A percentile compares a stretch with the other conserved stretches of the same genome.
Evolutionary conservation across 441 rosid species (phyloP).

Genomic region (California macrophylla): DNA sequence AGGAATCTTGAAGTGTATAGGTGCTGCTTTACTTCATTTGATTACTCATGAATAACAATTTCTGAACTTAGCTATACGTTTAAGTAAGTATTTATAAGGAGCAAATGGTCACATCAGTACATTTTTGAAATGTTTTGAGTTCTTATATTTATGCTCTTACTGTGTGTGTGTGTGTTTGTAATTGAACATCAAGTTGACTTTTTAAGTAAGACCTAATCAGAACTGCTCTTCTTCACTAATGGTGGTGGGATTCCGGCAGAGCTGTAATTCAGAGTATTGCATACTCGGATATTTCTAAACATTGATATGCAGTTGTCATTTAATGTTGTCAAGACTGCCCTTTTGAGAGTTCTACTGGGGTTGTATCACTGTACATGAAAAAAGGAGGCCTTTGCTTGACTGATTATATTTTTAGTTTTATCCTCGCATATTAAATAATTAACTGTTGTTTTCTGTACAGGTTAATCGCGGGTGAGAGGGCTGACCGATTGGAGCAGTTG

Average conservation of each 20-base stretch:
- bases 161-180: no score
- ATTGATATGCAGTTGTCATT: not conserved
- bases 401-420: no score
- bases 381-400: no score
- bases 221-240: not conserved
- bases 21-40: no score
- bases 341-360: not conserved
- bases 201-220: not conserved
- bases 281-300: not conserved
- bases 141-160: not conserved
- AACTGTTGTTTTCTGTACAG: slow-evolving; percentile 30
- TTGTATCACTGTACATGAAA: not conserved
- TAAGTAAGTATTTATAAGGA: not conserved
- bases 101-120: not conserved
- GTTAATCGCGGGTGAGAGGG: slow-evolving; percentile 93
- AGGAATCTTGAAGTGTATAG: not conserved
- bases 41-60: not conserved
- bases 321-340: not conserved
- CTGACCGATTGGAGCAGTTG: slow-evolving; percentile 87
- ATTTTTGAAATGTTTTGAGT: not conserved
- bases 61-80: not conserved
- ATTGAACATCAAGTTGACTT: not conserved
- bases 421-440: slow-evolving; percentile 8
- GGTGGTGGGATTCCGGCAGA: not conserved
- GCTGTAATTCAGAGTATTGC: not conserved